A percentile compares a stretch with the other conserved stretches of the same genome.
Evolutionary conservation across 2,329 filamentous ascomycete species (phyloP).

Genomic region (Knufia petricola): DNA sequence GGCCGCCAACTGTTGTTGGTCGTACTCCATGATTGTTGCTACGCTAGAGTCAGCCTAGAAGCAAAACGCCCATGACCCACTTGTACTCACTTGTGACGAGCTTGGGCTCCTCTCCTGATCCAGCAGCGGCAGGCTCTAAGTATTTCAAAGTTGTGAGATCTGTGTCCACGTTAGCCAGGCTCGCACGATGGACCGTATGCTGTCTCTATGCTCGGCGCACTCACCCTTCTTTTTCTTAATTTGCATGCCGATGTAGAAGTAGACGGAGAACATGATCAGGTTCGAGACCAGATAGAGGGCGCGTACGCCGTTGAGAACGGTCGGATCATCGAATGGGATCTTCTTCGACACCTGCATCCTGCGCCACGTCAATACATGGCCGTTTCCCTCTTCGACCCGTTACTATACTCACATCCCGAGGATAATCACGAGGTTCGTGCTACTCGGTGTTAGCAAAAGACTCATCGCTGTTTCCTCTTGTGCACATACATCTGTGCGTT

Average conservation of each 20-base stretch:
- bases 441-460: constrained; percentile 35
- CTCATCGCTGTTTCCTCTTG: not conserved
- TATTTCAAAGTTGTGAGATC: constrained; percentile 98
- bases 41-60: constrained; percentile 44
- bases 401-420: constrained; percentile 37
- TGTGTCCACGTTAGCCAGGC: constrained; percentile 31
- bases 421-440: constrained; percentile 90
- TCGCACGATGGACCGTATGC: not conserved
- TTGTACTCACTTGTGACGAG: constrained; percentile 38
- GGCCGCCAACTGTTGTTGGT: constrained; percentile 71
- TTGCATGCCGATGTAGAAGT: constrained; percentile 71
- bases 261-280: constrained; percentile 72
- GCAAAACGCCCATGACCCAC: not conserved
- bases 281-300: constrained; percentile 61
- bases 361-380: constrained; percentile 43
- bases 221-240: constrained; percentile 97
- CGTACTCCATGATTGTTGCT: constrained; percentile 93
- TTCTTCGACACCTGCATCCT: constrained; percentile 99
- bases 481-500: constrained; percentile 14
- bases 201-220: constrained; percentile 21
- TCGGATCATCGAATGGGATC: constrained; percentile 86
- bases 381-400: too few relatives aligned
- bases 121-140: constrained; percentile 88
- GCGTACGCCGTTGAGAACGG: constrained; percentile 55
- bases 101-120: constrained; percentile 87